Base-by-base conservation (phyloP, 345 rosid genomes). In the Eucalyptus guilfoylei region DNA sequence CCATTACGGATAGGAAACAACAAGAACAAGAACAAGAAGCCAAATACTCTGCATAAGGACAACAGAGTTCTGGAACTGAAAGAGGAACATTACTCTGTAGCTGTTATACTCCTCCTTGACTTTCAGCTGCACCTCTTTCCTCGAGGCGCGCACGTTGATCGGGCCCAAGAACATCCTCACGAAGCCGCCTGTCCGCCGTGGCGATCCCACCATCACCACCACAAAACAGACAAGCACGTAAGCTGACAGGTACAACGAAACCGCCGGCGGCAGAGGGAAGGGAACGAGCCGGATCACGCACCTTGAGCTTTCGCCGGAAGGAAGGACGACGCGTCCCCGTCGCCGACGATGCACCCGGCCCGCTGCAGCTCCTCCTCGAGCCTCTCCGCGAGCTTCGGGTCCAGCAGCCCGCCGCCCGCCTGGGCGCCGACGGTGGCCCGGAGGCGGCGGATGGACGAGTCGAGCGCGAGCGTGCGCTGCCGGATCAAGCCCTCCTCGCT, bases 101-200 rank as follows among this genome's bases (percentile, higher is more conserved):
- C 96, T 93, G 92, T 98, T 98, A 91, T 98, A 98, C 91, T 98
- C 99, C 91, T 98, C 99, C 92, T 98, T 98, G 87, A 96, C 99
- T 94, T 98, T 97, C 90, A 97, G 93, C 89, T 94, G 98, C 80
- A 97, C 91, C 50, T 97, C 99, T 92, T 96, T 97, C 89, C 96
- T 96, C 87, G 93, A 91, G 64, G 99, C 99, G n/a, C 98, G 94
- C 88, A 98, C 99, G 90, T 98, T 97, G 76, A 98, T 94, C 58
- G 99, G 99, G 4, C 99, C 99, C 93, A 97, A 80, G 90, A 98
- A 97, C 98, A 94, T 96, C 90, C 92, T 95, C 34, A 98, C 89
- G 58, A 98, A 96, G 7, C 92, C 50, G 58, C 94, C 99, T 97
- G 95, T 19, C 2, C 30, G 19, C 11, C 86, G 40, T 49, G 52